These are phyloP conservation scores for Alternaria conjuncta DNA, from an alignment of 2,329 filamentous ascomycete species.

Conservation along the genomic window DNA sequence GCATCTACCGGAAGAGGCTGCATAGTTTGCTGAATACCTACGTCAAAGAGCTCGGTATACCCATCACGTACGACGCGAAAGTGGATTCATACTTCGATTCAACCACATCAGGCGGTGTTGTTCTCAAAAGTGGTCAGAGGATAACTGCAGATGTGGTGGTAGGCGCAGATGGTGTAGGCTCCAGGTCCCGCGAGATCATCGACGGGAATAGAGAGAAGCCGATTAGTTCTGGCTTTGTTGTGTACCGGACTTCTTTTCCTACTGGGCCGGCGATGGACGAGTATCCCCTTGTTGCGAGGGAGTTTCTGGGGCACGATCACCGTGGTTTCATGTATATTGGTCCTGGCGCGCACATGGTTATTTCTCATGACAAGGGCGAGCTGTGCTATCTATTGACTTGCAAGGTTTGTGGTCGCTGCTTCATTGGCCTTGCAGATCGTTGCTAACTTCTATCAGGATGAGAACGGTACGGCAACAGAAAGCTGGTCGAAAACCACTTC, in stretches of 20 bases:
- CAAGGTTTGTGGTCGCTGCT: neutral
- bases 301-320: neutral
- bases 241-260: neutral
- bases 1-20: neutral
- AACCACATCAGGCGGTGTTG: neutral
- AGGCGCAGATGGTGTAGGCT: conserved; percentile 12
- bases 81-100: conserved; percentile 1
- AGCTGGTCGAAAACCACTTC: neutral
- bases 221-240: conserved; percentile 4
- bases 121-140: neutral
- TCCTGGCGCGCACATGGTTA: neutral
- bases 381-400: neutral
- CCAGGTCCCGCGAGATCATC: conserved; percentile 9
- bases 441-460: neutral
- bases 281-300: conserved; percentile 5
- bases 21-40: neutral
- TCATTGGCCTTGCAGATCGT: neutral
- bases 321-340: neutral
- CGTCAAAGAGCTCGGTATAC: conserved; percentile 3
- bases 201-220: neutral
- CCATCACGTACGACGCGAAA: neutral
- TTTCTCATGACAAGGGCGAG: neutral
- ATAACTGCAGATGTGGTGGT: conserved; percentile 9
- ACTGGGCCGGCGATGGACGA: neutral
- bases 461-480: neutral